Percentiles rank a stretch among this genome's conserved stretches.
Conservation (phyloP, 2,329 filamentous ascomycete species). For the Aspergillus alliaceus region DNA sequence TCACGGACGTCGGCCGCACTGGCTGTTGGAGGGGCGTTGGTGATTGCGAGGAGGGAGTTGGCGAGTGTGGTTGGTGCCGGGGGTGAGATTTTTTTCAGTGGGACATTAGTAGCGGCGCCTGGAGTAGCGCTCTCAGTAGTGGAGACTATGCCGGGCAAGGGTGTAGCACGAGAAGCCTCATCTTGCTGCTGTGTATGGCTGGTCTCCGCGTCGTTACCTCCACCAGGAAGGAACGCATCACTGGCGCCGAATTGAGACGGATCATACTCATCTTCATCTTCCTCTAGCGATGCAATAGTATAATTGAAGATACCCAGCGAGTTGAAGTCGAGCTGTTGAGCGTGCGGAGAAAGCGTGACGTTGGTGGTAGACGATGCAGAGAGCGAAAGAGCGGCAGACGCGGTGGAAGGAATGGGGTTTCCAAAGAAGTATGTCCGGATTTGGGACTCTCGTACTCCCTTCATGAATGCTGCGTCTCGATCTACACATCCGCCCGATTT, state of each 20-base stretch:
- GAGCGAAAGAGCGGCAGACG: slow-evolving; percentile 33
- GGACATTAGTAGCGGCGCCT: slow-evolving; percentile 24
- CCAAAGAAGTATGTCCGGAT: slow-evolving; percentile 97
- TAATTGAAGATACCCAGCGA: slow-evolving; percentile 72
- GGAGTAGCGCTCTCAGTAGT: slow-evolving; percentile 17
- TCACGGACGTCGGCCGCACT: slow-evolving; percentile 71
- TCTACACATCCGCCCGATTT: slow-evolving; percentile 84
- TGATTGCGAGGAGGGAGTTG: slow-evolving; percentile 81
- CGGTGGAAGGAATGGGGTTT: slow-evolving; percentile 49
- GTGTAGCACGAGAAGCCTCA: slow-evolving; percentile 18
- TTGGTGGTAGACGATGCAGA: slow-evolving; percentile 48
- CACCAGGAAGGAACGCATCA: slow-evolving; percentile 38
- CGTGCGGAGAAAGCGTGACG: slow-evolving; percentile 80
- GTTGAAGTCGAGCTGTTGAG: slow-evolving; percentile 77
- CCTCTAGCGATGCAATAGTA: slow-evolving; percentile 56
- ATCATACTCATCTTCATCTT: slow-evolving; percentile 51
- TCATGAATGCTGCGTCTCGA: slow-evolving; percentile 72
- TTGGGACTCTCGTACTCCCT: slow-evolving; percentile 69
- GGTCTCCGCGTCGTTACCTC: slow-evolving; percentile 25
- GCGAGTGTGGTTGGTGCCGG: slow-evolving; percentile 62
- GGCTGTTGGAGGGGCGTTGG: slow-evolving; percentile 72
- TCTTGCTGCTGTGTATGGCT: slow-evolving; percentile 14
- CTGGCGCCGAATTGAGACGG: slow-evolving; percentile 32
- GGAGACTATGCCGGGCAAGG: slow-evolving; percentile 25
- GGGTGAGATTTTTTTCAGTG: slow-evolving; percentile 63